Conservation (phyloP, 768 basidiomycete genomes). For the Lenzites betulinus region DNA sequence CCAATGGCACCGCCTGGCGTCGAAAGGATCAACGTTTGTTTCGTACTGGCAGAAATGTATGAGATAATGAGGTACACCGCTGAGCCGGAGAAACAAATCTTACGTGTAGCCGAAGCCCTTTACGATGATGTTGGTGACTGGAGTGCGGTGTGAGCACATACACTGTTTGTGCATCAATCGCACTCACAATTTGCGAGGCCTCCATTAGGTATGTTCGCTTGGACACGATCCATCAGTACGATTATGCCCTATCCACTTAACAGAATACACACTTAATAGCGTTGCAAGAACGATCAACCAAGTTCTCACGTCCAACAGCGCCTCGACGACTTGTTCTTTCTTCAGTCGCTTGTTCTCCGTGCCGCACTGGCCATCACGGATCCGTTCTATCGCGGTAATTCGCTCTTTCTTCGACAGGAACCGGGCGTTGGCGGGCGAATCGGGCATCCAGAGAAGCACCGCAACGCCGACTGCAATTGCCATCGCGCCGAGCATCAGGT, state of each 20-base stretch:
- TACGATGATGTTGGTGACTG: slow-evolving; percentile 65
- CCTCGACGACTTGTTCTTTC: slow-evolving; percentile 58
- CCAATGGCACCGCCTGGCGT: slow-evolving; percentile 58
- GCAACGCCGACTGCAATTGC: slow-evolving; percentile 58
- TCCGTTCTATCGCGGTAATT: slow-evolving; percentile 63
- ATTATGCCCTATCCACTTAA: not conserved
- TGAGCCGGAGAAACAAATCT: slow-evolving; percentile 20
- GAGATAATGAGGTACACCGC: not conserved
- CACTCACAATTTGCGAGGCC: slow-evolving; percentile 62
- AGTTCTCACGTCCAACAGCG: slow-evolving; percentile 56
- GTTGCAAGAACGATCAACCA: slow-evolving; percentile 69
- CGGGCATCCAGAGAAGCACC: slow-evolving; percentile 63
- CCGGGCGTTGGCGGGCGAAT: slow-evolving; percentile 61
- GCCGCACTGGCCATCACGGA: slow-evolving; percentile 66
- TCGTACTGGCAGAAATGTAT: too few species aligned
- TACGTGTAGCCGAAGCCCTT: slow-evolving; percentile 66
- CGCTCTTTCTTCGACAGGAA: slow-evolving; percentile 62
- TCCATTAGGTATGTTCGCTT: slow-evolving; percentile 72
- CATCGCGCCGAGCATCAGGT: slow-evolving; percentile 58
- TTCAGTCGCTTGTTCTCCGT: slow-evolving; percentile 65
- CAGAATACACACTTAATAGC: slow-evolving; percentile 49
- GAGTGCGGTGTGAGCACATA: too few species aligned
- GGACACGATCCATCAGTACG: not conserved
- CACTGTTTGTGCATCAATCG: not conserved
- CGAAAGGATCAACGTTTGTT: slow-evolving; percentile 60